These are phyloP conservation scores for Phlebopus sp. DNA, from an alignment of 1,284 basidiomycete genomes.

Conservation along the genomic window DNA sequence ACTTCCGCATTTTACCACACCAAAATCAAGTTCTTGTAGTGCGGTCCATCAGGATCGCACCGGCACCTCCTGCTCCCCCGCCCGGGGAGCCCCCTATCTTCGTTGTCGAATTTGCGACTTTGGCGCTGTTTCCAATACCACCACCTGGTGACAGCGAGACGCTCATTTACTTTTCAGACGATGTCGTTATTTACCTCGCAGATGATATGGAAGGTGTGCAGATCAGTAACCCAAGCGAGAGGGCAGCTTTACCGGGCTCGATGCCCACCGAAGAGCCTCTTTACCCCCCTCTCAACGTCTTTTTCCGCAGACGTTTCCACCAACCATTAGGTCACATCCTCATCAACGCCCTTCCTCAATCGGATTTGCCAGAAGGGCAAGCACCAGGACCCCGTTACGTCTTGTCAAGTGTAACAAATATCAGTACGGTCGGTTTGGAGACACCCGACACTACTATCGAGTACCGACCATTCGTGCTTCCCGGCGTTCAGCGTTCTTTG, in stretches of 20 bases:
- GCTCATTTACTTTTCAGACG: slow-evolving; percentile 18
- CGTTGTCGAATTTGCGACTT: slow-evolving; percentile 29
- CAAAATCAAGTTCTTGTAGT: slow-evolving; percentile 57
- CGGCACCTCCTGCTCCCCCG: slow-evolving; percentile 12
- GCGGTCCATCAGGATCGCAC: slow-evolving; percentile 39
- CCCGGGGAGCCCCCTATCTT: slow-evolving; percentile 33
- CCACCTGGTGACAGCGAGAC: slow-evolving; percentile 24
- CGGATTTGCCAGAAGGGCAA: slow-evolving; percentile 24
- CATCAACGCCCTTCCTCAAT: slow-evolving; percentile 34
- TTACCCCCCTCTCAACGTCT: slow-evolving; percentile 53
- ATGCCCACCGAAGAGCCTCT: slow-evolving; percentile 29
- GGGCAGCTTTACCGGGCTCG: slow-evolving; percentile 35
- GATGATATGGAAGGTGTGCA: slow-evolving; percentile 40
- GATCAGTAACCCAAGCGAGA: slow-evolving; percentile 50
- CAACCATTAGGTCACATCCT: slow-evolving; percentile 38
- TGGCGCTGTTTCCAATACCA: slow-evolving; percentile 34
- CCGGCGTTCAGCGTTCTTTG: slow-evolving; percentile 49
- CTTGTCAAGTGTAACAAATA: slow-evolving; percentile 24
- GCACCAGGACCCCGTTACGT: slow-evolving; percentile 27
- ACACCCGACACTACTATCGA: slow-evolving; percentile 24
- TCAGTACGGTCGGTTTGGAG: slow-evolving; percentile 31
- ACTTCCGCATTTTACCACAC: slow-evolving; percentile 51
- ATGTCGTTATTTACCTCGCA: slow-evolving; percentile 22
- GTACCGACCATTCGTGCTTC: slow-evolving; percentile 39
- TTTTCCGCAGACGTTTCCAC: slow-evolving; percentile 34